Evolutionary conservation across 164 flowering plant genomes (phyloP), one percentile per base, ranked within the genome.

Genomic region (Nymphaea colorata): DNA sequence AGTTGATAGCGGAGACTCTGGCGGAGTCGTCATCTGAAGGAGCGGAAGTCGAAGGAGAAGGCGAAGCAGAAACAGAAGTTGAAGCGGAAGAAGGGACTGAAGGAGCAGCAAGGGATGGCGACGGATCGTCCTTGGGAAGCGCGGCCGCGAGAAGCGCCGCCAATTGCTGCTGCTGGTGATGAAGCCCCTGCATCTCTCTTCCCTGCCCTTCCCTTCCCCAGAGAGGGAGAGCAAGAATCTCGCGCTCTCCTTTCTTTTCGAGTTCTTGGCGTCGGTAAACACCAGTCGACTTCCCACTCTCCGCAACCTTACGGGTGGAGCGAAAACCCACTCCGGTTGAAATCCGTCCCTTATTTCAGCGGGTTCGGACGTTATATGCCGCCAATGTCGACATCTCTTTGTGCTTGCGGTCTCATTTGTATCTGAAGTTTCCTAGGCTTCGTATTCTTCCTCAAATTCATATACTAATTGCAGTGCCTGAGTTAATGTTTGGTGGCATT

Each of bases 101-200:
- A 47, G 5, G 55, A 47, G 55, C 4, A 47, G 55, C 2, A 47
- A 12, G 5, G 36, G 77, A 14, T n/a, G 76, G 45, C 59, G 79
- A n/a, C 47, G 83, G 62, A 17, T 69, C 74, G 69, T 82, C 89
- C 67, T 88, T 86, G 66, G 90, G 88, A 42, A 85, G 89, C 11
- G 90, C 96, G 6, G 71, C 86, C 66, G 90, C 72, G 74, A 93
- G 92, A 8, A 90, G 93, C 62, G 90, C 85, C 4, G 85, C 96
- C 43, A 93, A 82, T 67, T 93, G 93, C 65, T 90, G 96, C 59
- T 89, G 96, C 43, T 87, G 97, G 62, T 84, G 96, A 53, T 90
- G 96, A 60, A 87, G 86, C n/a, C 91, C 84, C 79, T 93, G 96
- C 96, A 90, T 90, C 76, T 51, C 76, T 15, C 64, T n/a, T 47